Evolutionary conservation across 2,329 filamentous ascomycete species (phyloP).

Genomic region (Fusarium sp.): DNA sequence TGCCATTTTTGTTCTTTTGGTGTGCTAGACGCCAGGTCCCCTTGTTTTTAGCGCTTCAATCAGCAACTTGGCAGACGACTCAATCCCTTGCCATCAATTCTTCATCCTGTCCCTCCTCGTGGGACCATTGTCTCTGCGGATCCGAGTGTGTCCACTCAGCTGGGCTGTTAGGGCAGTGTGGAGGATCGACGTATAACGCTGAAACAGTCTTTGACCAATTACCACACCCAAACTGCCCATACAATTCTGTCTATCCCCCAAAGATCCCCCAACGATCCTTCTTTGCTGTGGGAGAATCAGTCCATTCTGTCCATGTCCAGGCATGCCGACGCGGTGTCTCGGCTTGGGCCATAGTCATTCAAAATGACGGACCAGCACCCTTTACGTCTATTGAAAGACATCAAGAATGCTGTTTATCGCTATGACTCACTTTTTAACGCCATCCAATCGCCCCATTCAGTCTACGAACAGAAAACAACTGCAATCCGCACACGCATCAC

Average conservation of each 20-base stretch:
- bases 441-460: not conserved
- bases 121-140: not conserved
- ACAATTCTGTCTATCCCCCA: constrained; percentile 12
- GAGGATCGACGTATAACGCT: not conserved
- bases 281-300: constrained; percentile 13
- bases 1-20: constrained; percentile 3
- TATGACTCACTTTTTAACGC: constrained; percentile 7
- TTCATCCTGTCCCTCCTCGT: not conserved
- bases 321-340: constrained; percentile 5
- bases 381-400: constrained; percentile 6
- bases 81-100: not conserved
- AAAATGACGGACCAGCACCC: constrained; percentile 18
- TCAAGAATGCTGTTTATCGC: constrained; percentile 15
- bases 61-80: constrained; percentile 10
- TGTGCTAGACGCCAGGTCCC: constrained; percentile 4
- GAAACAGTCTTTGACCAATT: not conserved
- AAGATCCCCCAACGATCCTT: constrained; percentile 6
- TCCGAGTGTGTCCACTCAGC: not conserved
- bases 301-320: constrained; percentile 11
- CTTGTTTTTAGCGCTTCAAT: constrained; percentile 25
- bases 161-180: not conserved
- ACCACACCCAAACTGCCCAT: not conserved
- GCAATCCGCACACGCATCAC: not conserved
- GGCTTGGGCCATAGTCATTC: not conserved
- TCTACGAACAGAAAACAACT: not conserved